Base-by-base conservation (phyloP, 2,329 filamentous ascomycete genomes). In the Gremmenia infestans region DNA sequence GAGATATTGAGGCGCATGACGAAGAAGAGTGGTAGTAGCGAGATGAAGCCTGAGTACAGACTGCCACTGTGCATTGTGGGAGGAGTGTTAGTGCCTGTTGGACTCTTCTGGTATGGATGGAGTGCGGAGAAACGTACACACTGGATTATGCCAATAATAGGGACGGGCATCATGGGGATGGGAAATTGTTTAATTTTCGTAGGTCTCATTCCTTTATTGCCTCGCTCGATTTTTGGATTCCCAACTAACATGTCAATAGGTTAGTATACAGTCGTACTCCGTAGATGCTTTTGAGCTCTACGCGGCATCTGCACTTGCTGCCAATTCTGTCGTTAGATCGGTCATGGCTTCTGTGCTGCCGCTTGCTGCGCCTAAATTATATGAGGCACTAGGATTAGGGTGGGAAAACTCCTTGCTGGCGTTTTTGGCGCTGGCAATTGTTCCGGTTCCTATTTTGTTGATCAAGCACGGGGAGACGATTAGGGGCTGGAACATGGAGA, bases 311-410 rank as follows among this genome's bases (percentile, higher is more conserved):
- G 74, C 72, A 3, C 60, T 75, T 15, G 68, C 71, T 0, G 66
- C 72, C 51, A 68, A 73, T 53, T 73, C 72, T 1, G 64, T 77
- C 3, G 68, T 71, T 2, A 68, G 75, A 8, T 76, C 72, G 35
- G 60, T 81, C n/a, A 74, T 74, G 1, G 77, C 74, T 5, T 76
- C 79, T 32, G 73, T 73, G 2, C 74, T 81, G 55, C 79, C 79
- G 7, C 69, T 81, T 1, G 79, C 79, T 50, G 77, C 74, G 1
- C 73, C 75, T 7, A 57, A 60, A 15, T 66, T 81, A 67, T 81
- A 78, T 60, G 61, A 56, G 2, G 62, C 50, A 3, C 61, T 75
- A 7, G 75, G 73, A 1, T 59, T 72, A 36, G 73, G 73, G 0
- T 79, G 77, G 77, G 77, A 76, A 0, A 77, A 73, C 53, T 74